A percentile compares a stretch with the other conserved stretches of the same genome.
phyloP scores from a whole-genome alignment of 2,329 filamentous ascomycete genomes.

The Xylaria digitata region DNA sequence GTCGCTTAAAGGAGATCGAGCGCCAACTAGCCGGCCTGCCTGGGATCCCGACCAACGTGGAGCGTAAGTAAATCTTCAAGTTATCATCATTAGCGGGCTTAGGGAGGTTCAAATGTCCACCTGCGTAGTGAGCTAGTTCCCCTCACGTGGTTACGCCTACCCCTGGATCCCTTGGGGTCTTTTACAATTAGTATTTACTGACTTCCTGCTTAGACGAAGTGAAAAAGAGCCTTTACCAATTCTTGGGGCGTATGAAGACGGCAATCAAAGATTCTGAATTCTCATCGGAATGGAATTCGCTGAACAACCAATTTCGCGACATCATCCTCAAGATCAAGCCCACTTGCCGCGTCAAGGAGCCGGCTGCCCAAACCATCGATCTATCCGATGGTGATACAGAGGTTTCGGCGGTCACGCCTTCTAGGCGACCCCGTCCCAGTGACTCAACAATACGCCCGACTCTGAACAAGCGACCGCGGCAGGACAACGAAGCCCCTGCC shows the following conservation, averaged over 20 bases:
- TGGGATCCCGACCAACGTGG: conserved; percentile 74
- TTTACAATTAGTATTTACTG: not conserved
- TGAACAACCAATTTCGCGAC: conserved; percentile 51
- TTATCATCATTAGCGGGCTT: not conserved
- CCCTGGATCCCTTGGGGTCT: too few species aligned
- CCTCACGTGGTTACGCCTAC: too few species aligned
- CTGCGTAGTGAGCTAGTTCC: too few species aligned
- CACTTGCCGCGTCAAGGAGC: conserved; percentile 48
- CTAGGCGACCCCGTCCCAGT: conserved; percentile 45
- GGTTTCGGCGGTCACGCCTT: conserved; percentile 40
- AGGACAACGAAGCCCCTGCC: conserved; percentile 27
- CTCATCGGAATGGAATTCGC: conserved; percentile 47
- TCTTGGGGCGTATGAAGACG: conserved; percentile 65
- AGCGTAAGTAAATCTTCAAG: conserved; percentile 50
- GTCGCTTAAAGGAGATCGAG: conserved; percentile 63
- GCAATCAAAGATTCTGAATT: conserved; percentile 64
- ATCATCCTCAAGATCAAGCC: conserved; percentile 52
- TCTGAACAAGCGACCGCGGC: conserved; percentile 45
- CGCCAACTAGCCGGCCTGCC: conserved; percentile 68
- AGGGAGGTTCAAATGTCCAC: too few species aligned
- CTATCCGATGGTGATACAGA: conserved; percentile 48
- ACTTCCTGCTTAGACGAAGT: conserved; percentile 61
- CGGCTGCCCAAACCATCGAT: conserved; percentile 46
- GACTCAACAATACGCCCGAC: conserved; percentile 49
- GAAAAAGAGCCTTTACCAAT: conserved; percentile 66